These are phyloP conservation scores for Daucus carota DNA, from an alignment of 129 eudicot species.

Conservation along the genomic window DNA sequence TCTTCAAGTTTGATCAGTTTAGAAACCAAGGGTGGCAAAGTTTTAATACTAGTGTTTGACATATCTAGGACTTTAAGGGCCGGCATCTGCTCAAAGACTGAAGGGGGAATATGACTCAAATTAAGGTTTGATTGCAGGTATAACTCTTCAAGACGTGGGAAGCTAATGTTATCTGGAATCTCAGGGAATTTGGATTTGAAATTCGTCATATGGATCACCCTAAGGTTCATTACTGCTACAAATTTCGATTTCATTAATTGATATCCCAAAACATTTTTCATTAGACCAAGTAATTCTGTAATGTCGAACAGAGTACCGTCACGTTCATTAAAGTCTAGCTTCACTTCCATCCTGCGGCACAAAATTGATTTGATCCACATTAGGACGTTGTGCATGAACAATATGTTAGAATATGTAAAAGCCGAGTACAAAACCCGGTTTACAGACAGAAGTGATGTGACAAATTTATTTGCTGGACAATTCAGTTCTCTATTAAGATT, in stretches of 20 bases:
- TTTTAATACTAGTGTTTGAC: slow-evolving; percentile 22
- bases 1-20: slow-evolving; percentile 12
- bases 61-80: slow-evolving; percentile 13
- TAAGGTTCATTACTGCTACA: neutral
- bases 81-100: slow-evolving; percentile 8
- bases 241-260: neutral
- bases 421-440: neutral
- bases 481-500: no score
- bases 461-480: no score
- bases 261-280: neutral
- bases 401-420: no score
- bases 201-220: slow-evolving; percentile 4
- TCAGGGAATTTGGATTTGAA: slow-evolving; percentile 16
- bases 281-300: neutral
- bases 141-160: slow-evolving; percentile 14
- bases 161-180: slow-evolving; percentile 16
- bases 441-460: neutral
- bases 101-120: slow-evolving; percentile 12
- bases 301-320: neutral
- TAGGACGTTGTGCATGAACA: neutral
- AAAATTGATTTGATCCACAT: neutral
- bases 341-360: neutral
- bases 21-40: slow-evolving; percentile 17
- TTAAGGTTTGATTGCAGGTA: slow-evolving; percentile 15
- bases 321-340: neutral